Percentiles rank a stretch among this genome's conserved stretches.
phyloP scores from a whole-genome alignment of 345 rosid species.

The Geranium brycei region DNA sequence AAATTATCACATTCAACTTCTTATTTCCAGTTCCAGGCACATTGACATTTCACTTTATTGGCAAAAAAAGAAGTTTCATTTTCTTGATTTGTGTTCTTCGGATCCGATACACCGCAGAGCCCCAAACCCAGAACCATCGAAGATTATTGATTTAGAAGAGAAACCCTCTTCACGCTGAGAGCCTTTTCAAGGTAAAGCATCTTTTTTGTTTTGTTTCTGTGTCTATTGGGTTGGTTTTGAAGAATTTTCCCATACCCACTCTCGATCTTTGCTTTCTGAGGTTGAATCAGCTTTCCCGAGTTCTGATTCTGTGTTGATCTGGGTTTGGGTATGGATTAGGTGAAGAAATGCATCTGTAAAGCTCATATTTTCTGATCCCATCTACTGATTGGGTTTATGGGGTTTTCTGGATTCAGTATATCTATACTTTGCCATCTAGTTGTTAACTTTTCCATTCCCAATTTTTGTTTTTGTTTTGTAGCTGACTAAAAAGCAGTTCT shows the following conservation, averaged over 20 bases:
- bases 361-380: background rate
- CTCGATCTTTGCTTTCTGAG: background rate
- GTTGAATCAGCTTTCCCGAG: background rate
- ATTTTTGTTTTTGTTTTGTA: too few species aligned
- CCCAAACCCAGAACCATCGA: background rate
- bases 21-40: background rate
- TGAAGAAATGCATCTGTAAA: background rate
- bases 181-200: background rate
- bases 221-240: too few species aligned
- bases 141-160: too few species aligned
- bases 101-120: conserved; percentile 1
- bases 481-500: too few species aligned
- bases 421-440: background rate
- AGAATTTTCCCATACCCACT: background rate
- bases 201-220: background rate
- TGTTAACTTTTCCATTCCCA: background rate
- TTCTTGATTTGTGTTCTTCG: background rate
- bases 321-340: background rate
- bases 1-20: too few species aligned
- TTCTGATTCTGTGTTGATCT: background rate
- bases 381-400: background rate
- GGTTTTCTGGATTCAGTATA: background rate
- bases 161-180: background rate
- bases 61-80: too few species aligned
- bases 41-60: background rate